phyloP scores from a whole-genome alignment of 1,284 basidiomycete genomes.

The Erythrobasidium hasegawianum region DNA sequence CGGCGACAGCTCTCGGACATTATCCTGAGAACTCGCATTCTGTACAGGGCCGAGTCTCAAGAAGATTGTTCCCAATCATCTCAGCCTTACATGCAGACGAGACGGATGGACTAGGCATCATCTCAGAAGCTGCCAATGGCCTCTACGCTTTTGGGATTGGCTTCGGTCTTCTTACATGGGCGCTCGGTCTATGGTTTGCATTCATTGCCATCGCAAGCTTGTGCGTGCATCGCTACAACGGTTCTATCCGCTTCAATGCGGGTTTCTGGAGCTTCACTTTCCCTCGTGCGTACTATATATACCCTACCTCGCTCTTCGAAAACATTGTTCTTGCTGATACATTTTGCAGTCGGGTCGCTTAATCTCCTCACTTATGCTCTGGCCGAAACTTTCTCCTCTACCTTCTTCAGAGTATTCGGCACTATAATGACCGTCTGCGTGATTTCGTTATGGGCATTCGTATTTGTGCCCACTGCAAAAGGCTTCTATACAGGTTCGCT shows the following conservation, averaged over 20 bases:
- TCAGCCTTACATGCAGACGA: slow-evolving; percentile 27
- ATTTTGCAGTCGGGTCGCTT: slow-evolving; percentile 43
- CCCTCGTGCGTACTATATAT: slow-evolving; percentile 8
- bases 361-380: slow-evolving; percentile 44
- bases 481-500: slow-evolving; percentile 41
- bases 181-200: slow-evolving; percentile 44
- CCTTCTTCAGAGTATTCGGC: slow-evolving; percentile 41
- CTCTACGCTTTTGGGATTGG: slow-evolving; percentile 42
- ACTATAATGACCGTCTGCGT: slow-evolving; percentile 31
- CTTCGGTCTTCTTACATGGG: slow-evolving; percentile 43
- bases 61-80: slow-evolving; percentile 39
- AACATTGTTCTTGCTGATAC: neutral
- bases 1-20: too few relatives aligned
- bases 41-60: slow-evolving; percentile 38
- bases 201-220: slow-evolving; percentile 40
- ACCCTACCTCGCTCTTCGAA: neutral
- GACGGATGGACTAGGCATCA: slow-evolving; percentile 11
- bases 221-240: slow-evolving; percentile 33
- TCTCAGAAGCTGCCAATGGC: slow-evolving; percentile 33
- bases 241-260: slow-evolving; percentile 39
- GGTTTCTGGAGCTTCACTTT: slow-evolving; percentile 34
- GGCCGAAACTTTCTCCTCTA: slow-evolving; percentile 40
- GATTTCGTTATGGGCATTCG: slow-evolving; percentile 34
- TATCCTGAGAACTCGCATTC: neutral
- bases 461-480: slow-evolving; percentile 38